Percentiles rank a stretch among this genome's conserved stretches.
Evolutionary conservation across 768 basidiomycete species (phyloP).

Genomic region (Boletellus sp.): DNA sequence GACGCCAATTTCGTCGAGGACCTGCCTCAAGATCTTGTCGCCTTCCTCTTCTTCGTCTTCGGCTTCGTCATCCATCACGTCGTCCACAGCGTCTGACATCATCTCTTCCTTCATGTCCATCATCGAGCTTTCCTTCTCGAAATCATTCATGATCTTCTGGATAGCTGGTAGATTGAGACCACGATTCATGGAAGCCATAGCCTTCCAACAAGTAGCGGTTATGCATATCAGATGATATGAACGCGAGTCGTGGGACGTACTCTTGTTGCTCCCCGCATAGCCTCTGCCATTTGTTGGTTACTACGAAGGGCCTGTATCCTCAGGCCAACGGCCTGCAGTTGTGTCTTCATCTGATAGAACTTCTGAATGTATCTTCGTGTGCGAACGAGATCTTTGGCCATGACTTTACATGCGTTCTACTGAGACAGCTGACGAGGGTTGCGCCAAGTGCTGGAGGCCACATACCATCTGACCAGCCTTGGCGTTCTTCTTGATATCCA

Average conservation of each 20-base stretch:
- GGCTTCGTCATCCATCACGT: conserved; percentile 88
- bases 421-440: conserved; percentile 18
- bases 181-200: conserved; percentile 97
- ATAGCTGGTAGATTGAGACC: conserved; percentile 94
- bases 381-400: conserved; percentile 97
- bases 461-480: conserved; percentile 91
- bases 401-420: conserved; percentile 97
- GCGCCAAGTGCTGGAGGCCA: not conserved
- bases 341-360: conserved; percentile 98
- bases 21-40: conserved; percentile 92
- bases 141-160: conserved; percentile 95
- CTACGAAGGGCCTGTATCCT: conserved; percentile 95
- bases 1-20: conserved; percentile 96
- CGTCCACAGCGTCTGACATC: conserved; percentile 98
- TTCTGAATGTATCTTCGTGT: conserved; percentile 95
- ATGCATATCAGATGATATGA: not conserved
- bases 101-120: conserved; percentile 99
- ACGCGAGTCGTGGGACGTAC: conserved; percentile 45
- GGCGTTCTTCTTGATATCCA: conserved; percentile 95
- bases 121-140: conserved; percentile 93
- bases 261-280: conserved; percentile 96
- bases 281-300: conserved; percentile 99
- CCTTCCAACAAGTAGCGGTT: conserved; percentile 44
- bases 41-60: conserved; percentile 97
- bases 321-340: conserved; percentile 91